Evolutionary conservation across 2,329 filamentous ascomycete species (phyloP).

Genomic region (Reticulascus tulasneorum): DNA sequence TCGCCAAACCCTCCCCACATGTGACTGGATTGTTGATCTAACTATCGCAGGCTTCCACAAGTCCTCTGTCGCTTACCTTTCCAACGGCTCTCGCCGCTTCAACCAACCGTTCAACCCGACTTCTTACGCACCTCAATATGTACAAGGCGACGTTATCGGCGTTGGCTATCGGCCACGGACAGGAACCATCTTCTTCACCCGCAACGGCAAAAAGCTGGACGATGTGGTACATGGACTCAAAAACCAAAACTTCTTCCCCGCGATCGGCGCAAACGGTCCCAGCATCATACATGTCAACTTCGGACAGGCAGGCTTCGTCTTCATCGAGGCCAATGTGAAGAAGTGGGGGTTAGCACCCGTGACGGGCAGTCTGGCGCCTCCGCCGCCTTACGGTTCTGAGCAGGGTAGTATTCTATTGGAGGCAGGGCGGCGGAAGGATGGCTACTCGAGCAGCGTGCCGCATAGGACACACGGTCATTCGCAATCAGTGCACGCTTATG

Average conservation of each 20-base stretch:
- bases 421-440: slow-evolving; percentile 68
- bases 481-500: slow-evolving; percentile 32
- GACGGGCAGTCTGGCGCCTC: slow-evolving; percentile 90
- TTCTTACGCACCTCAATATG: slow-evolving; percentile 75
- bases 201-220: slow-evolving; percentile 95
- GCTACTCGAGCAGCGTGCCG: slow-evolving; percentile 40
- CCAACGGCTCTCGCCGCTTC: slow-evolving; percentile 77
- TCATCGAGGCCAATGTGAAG: slow-evolving; percentile 99
- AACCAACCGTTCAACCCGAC: slow-evolving; percentile 87
- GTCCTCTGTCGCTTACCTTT: slow-evolving; percentile 86
- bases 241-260: slow-evolving; percentile 94
- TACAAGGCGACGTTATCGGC: slow-evolving; percentile 93
- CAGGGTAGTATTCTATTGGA: slow-evolving; percentile 95
- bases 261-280: slow-evolving; percentile 92
- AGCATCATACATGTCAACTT: slow-evolving; percentile 95
- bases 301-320: slow-evolving; percentile 95
- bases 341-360: slow-evolving; percentile 98
- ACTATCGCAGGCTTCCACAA: slow-evolving; percentile 73
- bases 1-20: slow-evolving; percentile 12
- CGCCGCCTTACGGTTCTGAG: slow-evolving; percentile 94
- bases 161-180: slow-evolving; percentile 93
- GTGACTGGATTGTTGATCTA: slow-evolving; percentile 3
- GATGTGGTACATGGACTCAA: slow-evolving; percentile 92
- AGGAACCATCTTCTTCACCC: slow-evolving; percentile 94
- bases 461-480: slow-evolving; percentile 41